Base-by-base conservation (phyloP, 208 protist genomes). In the Zelonia costaricensis region DNA sequence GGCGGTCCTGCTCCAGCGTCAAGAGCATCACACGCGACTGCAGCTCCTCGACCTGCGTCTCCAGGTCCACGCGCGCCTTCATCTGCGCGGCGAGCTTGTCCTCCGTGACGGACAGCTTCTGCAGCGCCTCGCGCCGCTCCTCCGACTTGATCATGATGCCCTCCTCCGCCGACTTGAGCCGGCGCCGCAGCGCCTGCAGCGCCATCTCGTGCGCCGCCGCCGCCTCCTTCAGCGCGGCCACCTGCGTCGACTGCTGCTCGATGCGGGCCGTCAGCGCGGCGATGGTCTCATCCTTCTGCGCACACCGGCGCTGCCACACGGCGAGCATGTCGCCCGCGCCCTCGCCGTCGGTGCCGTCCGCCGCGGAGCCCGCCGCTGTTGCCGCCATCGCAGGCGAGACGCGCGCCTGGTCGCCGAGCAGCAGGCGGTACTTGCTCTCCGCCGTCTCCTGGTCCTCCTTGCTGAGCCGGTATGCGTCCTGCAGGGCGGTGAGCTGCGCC, bases 31-130 rank as follows among this genome's bases (percentile, higher is more conserved):
- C 30, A 22, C 86, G 66, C 8, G 69, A 73, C 30, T 78, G 78
- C 40, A 91, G 55, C 47, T 74, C 76, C 59, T 86, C 82, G 22
- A 91, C 53, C 56, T 86, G 56, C 23, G 76, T 73, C 46, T 93
- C 75, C 23, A 92, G 67, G 42, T 77, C 79, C 13, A 45, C 39
- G 2, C 73, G 70, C 8, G 69, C 65, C 49, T 78, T 76, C 36
- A 74, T 64, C 68, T 84, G 72, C 53, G 52, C 48, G 8, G 60
- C 51, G 7, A 90, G 71, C 59, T 78, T 83, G 51, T 91, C 84
- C 61, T 91, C 76, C 16, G 59, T 59, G 2, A 88, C 64, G 16
- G 69, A 40, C 28, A 91, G 68, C 52, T 83, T 71, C 47, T 87
- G 67, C 49, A 80, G 47, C 2, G 80, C 69, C 28, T 80, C 81